Conservation (phyloP, 371 early-diverging fungal species). For the Apophysomyces elegans region DNA sequence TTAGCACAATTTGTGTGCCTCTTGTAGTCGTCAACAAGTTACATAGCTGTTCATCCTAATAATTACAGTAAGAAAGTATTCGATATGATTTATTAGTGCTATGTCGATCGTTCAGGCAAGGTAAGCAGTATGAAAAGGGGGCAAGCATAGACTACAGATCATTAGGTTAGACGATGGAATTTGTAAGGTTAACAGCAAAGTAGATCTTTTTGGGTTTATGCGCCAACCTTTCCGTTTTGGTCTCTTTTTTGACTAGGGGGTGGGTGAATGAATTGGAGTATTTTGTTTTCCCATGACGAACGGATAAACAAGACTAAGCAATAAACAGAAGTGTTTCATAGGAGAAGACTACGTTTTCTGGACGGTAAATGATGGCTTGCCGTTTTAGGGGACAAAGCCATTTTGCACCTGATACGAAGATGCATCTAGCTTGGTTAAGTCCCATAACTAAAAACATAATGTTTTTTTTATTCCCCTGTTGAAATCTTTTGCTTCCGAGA, state of each 20-base stretch:
- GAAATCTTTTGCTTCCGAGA: neutral
- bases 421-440: slow-evolving; percentile 3
- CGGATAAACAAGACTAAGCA: neutral
- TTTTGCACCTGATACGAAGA: slow-evolving; percentile 4
- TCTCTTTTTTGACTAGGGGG: neutral
- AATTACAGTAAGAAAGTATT: too few relatives aligned
- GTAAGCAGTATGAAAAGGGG: neutral
- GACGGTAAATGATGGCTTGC: slow-evolving; percentile 7
- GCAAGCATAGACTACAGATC: neutral
- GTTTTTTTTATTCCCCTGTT: neutral
- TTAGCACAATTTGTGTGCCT: neutral
- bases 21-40: too few relatives aligned
- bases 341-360: neutral
- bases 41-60: too few relatives aligned
- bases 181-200: slow-evolving; percentile 9
- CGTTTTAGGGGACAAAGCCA: slow-evolving; percentile 6
- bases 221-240: neutral
- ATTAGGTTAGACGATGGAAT: slow-evolving; percentile 1
- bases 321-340: slow-evolving; percentile 1
- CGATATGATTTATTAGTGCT: too few relatives aligned
- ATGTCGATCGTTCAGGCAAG: slow-evolving; percentile 6
- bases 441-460: neutral
- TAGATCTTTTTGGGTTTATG: slow-evolving; percentile 1
- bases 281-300: slow-evolving; percentile 1
- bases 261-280: neutral